Evolutionary conservation across 306 rosid genomes (phyloP).

Genomic region (Pyrus betulifolia): DNA sequence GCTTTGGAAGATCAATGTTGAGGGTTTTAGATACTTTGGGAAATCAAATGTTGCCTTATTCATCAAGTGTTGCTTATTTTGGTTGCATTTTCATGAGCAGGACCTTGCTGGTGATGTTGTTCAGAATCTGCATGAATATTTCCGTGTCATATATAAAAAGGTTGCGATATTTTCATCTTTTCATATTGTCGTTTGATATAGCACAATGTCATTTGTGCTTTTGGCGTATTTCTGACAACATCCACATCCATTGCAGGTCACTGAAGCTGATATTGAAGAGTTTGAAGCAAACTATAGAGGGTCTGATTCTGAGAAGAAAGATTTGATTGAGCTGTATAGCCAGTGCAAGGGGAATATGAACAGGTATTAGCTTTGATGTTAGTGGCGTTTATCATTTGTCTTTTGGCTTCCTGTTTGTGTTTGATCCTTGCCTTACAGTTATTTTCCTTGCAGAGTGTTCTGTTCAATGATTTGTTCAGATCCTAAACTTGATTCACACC

Average conservation of each 20-base stretch:
- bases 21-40: neutral
- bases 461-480: constrained; percentile 98
- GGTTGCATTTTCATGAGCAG: constrained; percentile 35
- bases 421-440: neutral
- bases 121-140: constrained; percentile 49
- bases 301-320: constrained; percentile 76
- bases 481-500: constrained; percentile 73
- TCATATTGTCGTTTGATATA: neutral
- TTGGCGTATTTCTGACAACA: neutral
- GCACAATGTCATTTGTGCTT: neutral
- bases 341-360: constrained; percentile 77
- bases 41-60: neutral
- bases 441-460: constrained; percentile 52
- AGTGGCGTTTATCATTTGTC: neutral
- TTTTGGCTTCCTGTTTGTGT: constrained; percentile 12
- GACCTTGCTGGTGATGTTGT: constrained; percentile 76
- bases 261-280: constrained; percentile 79
- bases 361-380: constrained; percentile 47
- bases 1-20: neutral
- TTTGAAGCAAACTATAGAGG: constrained; percentile 85
- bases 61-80: neutral
- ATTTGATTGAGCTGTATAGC: constrained; percentile 57
- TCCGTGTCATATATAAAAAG: constrained; percentile 62
- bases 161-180: constrained; percentile 23
- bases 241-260: constrained; percentile 40